These are phyloP conservation scores for Hericium coralloides DNA, from an alignment of 768 basidiomycete genomes.

Conservation along the genomic window DNA sequence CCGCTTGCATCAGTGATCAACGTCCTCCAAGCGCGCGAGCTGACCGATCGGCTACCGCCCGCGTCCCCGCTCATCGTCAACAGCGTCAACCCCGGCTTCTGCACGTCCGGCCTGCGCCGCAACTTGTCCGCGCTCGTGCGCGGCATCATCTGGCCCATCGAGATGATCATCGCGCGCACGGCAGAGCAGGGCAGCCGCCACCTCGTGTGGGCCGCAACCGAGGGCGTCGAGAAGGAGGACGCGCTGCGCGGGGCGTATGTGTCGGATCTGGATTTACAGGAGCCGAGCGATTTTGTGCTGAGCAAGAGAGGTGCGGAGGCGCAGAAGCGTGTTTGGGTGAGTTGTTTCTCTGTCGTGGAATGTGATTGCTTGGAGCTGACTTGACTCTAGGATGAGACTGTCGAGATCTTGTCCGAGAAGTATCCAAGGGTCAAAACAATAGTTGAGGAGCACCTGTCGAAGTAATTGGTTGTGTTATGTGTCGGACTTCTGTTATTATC, in stretches of 20 bases:
- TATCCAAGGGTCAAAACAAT: not conserved
- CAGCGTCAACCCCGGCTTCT: constrained; percentile 2
- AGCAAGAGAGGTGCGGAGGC: not conserved
- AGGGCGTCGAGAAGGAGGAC: constrained; percentile 14
- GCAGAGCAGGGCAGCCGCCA: not conserved
- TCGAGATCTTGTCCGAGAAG: not conserved
- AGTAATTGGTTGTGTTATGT: not conserved
- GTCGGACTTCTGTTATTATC: not conserved
- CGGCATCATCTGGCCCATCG: not conserved
- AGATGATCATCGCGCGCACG: not conserved
- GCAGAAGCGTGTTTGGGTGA: constrained; percentile 1
- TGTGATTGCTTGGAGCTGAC: not conserved
- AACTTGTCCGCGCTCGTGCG: not conserved
- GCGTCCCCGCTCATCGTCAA: not conserved
- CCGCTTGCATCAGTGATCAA: not conserved
- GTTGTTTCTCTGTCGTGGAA: not conserved
- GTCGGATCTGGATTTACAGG: constrained; percentile 5
- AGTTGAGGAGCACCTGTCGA: not conserved
- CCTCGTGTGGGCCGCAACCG: constrained; percentile 21
- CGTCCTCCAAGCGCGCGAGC: constrained; percentile 2
- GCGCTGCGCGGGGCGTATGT: constrained; percentile 18
- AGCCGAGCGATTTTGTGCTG: constrained; percentile 26
- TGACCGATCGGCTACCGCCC: not conserved
- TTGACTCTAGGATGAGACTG: not conserved
- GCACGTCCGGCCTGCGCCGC: not conserved